A percentile compares a stretch with the other conserved stretches of the same genome.
phyloP scores from a whole-genome alignment of 192 early-diverging fungal genomes.

The Umbelopsis sp. region DNA sequence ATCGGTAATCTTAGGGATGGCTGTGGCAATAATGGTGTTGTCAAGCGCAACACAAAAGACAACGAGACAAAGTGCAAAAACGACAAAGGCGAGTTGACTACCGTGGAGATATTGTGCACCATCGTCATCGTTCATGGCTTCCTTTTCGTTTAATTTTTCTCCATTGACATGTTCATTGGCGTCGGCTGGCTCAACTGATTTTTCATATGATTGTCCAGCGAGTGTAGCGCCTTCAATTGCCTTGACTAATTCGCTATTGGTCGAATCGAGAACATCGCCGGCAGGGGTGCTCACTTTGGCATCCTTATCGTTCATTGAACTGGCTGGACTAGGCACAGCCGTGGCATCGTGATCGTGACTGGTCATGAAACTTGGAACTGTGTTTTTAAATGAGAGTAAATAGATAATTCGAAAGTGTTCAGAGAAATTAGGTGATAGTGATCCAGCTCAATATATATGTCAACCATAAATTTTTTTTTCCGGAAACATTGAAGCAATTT shows the following conservation, averaged over 20 bases:
- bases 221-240: not conserved
- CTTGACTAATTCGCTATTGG: not conserved
- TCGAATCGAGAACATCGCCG: conserved; percentile 2
- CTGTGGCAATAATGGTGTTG: conserved; percentile 74
- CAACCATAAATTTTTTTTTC: too few species aligned
- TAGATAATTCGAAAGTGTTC: too few species aligned
- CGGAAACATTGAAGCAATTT: too few species aligned
- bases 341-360: not conserved
- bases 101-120: not conserved
- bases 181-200: not conserved
- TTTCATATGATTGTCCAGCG: not conserved
- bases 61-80: conserved; percentile 41
- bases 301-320: not conserved
- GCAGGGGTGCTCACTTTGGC: not conserved
- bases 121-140: not conserved
- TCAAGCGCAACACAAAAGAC: conserved; percentile 71
- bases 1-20: conserved; percentile 65
- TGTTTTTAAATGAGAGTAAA: too few species aligned
- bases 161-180: not conserved
- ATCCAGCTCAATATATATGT: too few species aligned
- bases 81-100: conserved; percentile 21
- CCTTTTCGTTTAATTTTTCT: not conserved
- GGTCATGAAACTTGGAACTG: too few species aligned
- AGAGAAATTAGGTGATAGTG: too few species aligned
- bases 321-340: conserved; percentile 11